Conservation (phyloP, 352 stramenopile species). For the Globisporangium sylvaticum region DNA sequence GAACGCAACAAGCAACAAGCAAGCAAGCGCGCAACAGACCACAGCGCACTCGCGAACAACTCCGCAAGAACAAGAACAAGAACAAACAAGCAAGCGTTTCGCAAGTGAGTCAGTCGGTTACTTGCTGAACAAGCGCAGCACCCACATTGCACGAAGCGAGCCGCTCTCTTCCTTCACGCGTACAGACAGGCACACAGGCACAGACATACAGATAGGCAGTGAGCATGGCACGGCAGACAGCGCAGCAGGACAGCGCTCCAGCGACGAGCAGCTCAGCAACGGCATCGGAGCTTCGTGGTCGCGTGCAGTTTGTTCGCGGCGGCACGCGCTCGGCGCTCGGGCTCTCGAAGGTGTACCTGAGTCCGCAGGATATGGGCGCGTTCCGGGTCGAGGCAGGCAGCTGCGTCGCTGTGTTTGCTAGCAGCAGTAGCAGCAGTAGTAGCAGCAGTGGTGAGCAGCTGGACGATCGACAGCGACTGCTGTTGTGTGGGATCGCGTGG, state of each 20-base stretch:
- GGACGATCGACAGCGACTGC: conserved; percentile 13
- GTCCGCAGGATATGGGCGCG: conserved; percentile 43
- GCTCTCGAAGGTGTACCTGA: conserved; percentile 70
- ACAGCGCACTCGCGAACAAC: no score
- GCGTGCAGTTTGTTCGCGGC: conserved; percentile 58
- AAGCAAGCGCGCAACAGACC: no score
- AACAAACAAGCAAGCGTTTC: not conserved
- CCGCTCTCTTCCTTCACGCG: not conserved
- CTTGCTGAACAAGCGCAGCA: not conserved
- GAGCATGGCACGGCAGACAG: not conserved
- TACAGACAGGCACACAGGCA: not conserved
- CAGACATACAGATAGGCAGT: not conserved
- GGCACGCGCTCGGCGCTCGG: conserved; percentile 49
- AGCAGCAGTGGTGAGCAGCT: not conserved
- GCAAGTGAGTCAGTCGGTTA: not conserved
- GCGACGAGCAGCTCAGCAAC: not conserved
- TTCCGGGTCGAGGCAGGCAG: conserved; percentile 36
- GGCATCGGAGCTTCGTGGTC: conserved; percentile 17
- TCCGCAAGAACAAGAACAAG: no score
- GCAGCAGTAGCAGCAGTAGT: not conserved
- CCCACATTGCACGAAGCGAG: not conserved
- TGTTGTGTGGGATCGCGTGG: conserved; percentile 66
- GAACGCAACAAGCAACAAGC: not conserved
- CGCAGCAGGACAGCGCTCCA: not conserved
- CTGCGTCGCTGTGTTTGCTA: conserved; percentile 29